These are phyloP conservation scores for Xylaria telfairii DNA, from an alignment of 495 filamentous ascomycete species.

Conservation along the genomic window DNA sequence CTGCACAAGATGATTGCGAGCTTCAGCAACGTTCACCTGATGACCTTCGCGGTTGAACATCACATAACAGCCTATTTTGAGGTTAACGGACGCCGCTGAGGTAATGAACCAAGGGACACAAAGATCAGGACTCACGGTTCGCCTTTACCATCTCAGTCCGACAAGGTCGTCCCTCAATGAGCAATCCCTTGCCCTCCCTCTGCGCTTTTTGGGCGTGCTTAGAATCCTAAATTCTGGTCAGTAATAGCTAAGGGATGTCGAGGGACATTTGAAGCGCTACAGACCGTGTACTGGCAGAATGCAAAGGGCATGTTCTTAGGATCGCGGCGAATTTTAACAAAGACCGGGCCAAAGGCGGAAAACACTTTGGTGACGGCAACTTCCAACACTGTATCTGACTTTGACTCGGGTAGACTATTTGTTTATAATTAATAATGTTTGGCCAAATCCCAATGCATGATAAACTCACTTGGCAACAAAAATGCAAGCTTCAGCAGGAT, in stretches of 20 bases:
- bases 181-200: constrained; percentile 48
- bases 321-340: constrained; percentile 68
- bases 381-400: constrained; percentile 58
- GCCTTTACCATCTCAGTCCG: constrained; percentile 63
- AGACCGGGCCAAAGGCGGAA: constrained; percentile 58
- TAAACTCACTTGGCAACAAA: constrained; percentile 71
- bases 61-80: constrained; percentile 53
- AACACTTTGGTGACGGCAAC: constrained; percentile 60
- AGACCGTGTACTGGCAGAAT: constrained; percentile 67
- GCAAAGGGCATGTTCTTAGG: constrained; percentile 64
- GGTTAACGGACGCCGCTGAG: constrained; percentile 24
- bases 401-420: constrained; percentile 47
- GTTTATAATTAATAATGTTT: constrained; percentile 15
- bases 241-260: not conserved
- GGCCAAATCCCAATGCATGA: constrained; percentile 15
- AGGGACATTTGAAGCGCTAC: constrained; percentile 25
- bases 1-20: constrained; percentile 42
- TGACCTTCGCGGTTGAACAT: constrained; percentile 52
- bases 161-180: constrained; percentile 63
- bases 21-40: constrained; percentile 50
- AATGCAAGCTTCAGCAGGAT: constrained; percentile 61
- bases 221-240: constrained; percentile 37
- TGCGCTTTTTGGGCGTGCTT: constrained; percentile 58
- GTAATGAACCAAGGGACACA: not conserved
- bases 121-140: constrained; percentile 54